These are phyloP conservation scores for Pavlovales sp. DNA, from an alignment of 208 protist species.

Conservation along the genomic window DNA sequence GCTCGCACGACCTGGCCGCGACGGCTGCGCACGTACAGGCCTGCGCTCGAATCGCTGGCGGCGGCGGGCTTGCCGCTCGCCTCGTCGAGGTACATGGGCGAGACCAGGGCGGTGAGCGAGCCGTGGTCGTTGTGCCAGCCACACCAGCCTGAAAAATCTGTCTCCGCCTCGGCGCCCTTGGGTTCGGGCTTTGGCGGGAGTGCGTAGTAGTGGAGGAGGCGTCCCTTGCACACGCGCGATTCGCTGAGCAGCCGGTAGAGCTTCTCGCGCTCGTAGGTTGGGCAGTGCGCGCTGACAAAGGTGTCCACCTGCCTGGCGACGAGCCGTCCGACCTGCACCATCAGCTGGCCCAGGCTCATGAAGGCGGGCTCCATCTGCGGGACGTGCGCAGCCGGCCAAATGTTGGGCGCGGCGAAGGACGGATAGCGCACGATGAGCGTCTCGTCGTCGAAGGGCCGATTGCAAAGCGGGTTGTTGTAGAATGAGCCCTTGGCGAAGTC, in stretches of 20 bases:
- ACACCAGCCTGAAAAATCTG: slow-evolving; percentile 55
- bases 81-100: slow-evolving; percentile 58
- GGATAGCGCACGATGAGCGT: slow-evolving; percentile 57
- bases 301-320: slow-evolving; percentile 61
- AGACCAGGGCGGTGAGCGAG: slow-evolving; percentile 61
- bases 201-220: slow-evolving; percentile 67
- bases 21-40: slow-evolving; percentile 57
- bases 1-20: slow-evolving; percentile 57
- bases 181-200: background rate
- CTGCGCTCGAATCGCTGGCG: slow-evolving; percentile 54
- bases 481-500: slow-evolving; percentile 64
- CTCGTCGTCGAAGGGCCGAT: slow-evolving; percentile 59
- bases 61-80: slow-evolving; percentile 26
- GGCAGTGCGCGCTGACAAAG: slow-evolving; percentile 28
- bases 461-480: slow-evolving; percentile 66
- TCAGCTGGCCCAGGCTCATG: slow-evolving; percentile 61
- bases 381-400: slow-evolving; percentile 65
- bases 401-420: slow-evolving; percentile 58
- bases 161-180: slow-evolving; percentile 10
- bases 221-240: slow-evolving; percentile 52
- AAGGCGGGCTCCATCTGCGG: slow-evolving; percentile 59
- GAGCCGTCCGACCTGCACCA: slow-evolving; percentile 59
- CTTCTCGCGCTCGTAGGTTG: slow-evolving; percentile 25
- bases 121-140: slow-evolving; percentile 69
- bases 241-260: slow-evolving; percentile 54